Evolutionary conservation across 2,329 filamentous ascomycete species (phyloP).

Genomic region (Aspergillus hiratsukae): DNA sequence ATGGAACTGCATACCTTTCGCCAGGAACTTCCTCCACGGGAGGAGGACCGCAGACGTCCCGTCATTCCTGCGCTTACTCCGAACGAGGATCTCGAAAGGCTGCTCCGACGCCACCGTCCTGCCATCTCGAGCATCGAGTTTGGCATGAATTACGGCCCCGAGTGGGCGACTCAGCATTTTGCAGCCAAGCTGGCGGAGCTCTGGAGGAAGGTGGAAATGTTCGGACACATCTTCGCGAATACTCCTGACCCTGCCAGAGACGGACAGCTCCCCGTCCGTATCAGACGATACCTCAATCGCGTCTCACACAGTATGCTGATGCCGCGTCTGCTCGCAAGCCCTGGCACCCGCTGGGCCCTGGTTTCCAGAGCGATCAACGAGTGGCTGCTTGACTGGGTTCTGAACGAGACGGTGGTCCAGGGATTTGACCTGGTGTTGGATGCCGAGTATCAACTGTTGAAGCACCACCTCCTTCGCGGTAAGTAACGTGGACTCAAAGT

Average conservation of each 20-base stretch:
- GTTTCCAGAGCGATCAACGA: slow-evolving; percentile 27
- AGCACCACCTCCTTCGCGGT: slow-evolving; percentile 17
- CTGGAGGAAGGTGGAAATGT: slow-evolving; percentile 14
- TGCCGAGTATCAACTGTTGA: slow-evolving; percentile 17
- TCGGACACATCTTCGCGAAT: slow-evolving; percentile 14
- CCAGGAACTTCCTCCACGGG: background rate
- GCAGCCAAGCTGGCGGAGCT: slow-evolving; percentile 1
- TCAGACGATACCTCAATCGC: slow-evolving; percentile 19
- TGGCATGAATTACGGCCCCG: background rate
- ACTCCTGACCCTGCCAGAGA: slow-evolving; percentile 12
- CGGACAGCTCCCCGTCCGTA: slow-evolving; percentile 9
- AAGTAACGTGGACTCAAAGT: background rate
- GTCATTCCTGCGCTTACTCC: background rate
- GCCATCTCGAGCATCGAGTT: background rate
- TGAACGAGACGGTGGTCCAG: slow-evolving; percentile 20
- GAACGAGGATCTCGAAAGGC: background rate
- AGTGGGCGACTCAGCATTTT: background rate
- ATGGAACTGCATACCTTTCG: background rate
- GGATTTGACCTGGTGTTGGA: slow-evolving; percentile 22
- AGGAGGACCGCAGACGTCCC: background rate
- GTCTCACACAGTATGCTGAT: slow-evolving; percentile 12
- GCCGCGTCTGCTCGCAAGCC: slow-evolving; percentile 18
- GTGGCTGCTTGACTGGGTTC: slow-evolving; percentile 19
- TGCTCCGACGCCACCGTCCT: background rate
- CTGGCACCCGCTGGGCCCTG: slow-evolving; percentile 18